These are phyloP conservation scores for Smallanthus sonchifolius DNA, from an alignment of 129 eudicot genomes.

Conservation along the genomic window DNA sequence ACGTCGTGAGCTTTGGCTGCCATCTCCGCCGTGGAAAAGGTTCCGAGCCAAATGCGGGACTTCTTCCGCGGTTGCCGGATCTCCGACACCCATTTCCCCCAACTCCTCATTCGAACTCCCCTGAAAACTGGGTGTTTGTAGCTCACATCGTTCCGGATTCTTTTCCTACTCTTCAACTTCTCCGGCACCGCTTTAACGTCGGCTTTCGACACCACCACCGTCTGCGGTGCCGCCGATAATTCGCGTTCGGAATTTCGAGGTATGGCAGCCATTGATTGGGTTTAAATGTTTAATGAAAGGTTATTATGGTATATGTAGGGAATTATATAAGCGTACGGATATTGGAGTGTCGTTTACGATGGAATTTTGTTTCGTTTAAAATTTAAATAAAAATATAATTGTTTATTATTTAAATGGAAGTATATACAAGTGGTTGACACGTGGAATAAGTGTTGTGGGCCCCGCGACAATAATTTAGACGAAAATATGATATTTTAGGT, in stretches of 20 bases:
- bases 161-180: neutral
- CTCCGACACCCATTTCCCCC: constrained; percentile 47
- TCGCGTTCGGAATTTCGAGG: neutral
- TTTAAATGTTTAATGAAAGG: neutral
- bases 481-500: neutral
- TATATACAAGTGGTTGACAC: neutral
- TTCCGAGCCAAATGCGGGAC: constrained; percentile 42
- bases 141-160: constrained; percentile 29
- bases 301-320: constrained; percentile 1
- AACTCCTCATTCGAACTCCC: constrained; percentile 37
- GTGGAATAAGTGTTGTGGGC: constrained; percentile 4
- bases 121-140: constrained; percentile 36
- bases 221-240: neutral
- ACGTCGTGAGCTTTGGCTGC: constrained; percentile 38
- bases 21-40: constrained; percentile 36
- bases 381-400: neutral
- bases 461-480: constrained; percentile 19
- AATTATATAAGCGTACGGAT: constrained; percentile 8
- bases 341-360: neutral
- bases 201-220: neutral
- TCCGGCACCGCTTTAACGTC: neutral
- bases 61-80: constrained; percentile 36
- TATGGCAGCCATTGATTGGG: constrained; percentile 17
- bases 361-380: neutral
- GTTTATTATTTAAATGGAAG: neutral